These are phyloP conservation scores for Saitozyma sp. DNA, from an alignment of 768 basidiomycete species.

Conservation along the genomic window DNA sequence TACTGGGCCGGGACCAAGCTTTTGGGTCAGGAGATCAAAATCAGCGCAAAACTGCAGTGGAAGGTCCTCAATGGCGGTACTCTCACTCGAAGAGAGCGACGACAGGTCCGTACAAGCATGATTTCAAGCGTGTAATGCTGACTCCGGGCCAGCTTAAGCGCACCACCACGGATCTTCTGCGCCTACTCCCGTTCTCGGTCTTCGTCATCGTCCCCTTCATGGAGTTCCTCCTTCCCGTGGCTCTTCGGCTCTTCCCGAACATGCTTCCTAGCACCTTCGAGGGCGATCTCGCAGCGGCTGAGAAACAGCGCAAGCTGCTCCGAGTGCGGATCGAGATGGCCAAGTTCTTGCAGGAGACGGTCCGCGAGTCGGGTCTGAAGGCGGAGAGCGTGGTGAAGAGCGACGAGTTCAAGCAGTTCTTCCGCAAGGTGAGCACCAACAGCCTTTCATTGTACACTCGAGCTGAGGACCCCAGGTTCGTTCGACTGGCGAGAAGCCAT, in stretches of 20 bases:
- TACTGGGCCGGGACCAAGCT: slow-evolving; percentile 97
- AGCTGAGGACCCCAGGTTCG: slow-evolving; percentile 62
- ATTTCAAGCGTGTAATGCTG: not conserved
- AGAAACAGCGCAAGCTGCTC: slow-evolving; percentile 93
- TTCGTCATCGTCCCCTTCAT: slow-evolving; percentile 97
- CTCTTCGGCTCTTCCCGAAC: slow-evolving; percentile 94
- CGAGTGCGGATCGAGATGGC: slow-evolving; percentile 97
- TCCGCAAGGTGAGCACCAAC: slow-evolving; percentile 72
- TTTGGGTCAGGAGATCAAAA: slow-evolving; percentile 88
- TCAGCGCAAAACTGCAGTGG: slow-evolving; percentile 81
- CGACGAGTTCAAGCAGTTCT: slow-evolving; percentile 98
- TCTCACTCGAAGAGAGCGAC: slow-evolving; percentile 85
- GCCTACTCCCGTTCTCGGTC: slow-evolving; percentile 91
- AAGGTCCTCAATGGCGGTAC: slow-evolving; percentile 88
- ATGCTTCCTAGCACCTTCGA: slow-evolving; percentile 99
- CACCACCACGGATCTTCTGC: slow-evolving; percentile 87
- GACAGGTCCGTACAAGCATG: slow-evolving; percentile 66
- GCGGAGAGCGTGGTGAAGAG: slow-evolving; percentile 85
- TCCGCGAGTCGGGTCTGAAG: slow-evolving; percentile 89
- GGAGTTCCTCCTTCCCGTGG: slow-evolving; percentile 93
- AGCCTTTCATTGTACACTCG: not conserved
- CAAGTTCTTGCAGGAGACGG: slow-evolving; percentile 96
- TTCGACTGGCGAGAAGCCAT: slow-evolving; percentile 91
- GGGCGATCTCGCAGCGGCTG: slow-evolving; percentile 93
- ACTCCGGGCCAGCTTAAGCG: slow-evolving; percentile 68